Conservation (phyloP, 495 filamentous ascomycete species). For the Extremus antarcticus region DNA sequence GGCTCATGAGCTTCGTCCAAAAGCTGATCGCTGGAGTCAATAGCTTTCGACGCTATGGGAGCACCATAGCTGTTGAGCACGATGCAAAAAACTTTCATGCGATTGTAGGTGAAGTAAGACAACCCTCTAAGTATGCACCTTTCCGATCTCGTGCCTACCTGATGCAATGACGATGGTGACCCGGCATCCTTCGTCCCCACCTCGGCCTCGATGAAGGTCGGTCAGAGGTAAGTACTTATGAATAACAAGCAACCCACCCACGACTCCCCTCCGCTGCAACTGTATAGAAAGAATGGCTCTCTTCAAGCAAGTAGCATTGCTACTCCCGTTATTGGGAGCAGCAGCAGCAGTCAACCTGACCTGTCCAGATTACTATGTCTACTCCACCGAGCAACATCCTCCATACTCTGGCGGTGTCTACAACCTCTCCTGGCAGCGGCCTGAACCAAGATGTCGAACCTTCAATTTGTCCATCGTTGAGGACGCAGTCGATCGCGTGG, state of each 20-base stretch:
- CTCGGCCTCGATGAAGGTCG: not conserved
- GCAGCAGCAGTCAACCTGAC: not conserved
- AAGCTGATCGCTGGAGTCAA: too few relatives aligned
- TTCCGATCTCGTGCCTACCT: too few relatives aligned
- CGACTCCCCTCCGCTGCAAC: not conserved
- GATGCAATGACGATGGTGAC: too few relatives aligned
- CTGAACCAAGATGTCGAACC: conserved; percentile 46
- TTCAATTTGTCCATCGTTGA: conserved; percentile 49
- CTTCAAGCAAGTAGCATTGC: not conserved
- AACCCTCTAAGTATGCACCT: too few relatives aligned
- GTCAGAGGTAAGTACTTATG: not conserved
- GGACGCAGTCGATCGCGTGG: conserved; percentile 38
- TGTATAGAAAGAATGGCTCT: not conserved
- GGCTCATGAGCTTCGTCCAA: too few relatives aligned
- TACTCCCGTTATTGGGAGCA: not conserved
- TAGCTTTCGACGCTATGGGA: too few relatives aligned
- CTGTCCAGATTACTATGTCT: conserved; percentile 32
- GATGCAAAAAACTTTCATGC: too few relatives aligned
- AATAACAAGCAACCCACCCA: not conserved
- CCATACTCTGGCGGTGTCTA: conserved; percentile 31
- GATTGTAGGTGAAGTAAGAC: too few relatives aligned
- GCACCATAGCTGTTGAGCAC: too few relatives aligned
- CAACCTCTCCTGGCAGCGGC: conserved; percentile 47
- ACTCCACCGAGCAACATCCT: conserved; percentile 27
- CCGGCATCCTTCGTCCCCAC: not conserved